Evolutionary conservation across 2,329 filamentous ascomycete species (phyloP).

Genomic region (Fusarium incarnatum): DNA sequence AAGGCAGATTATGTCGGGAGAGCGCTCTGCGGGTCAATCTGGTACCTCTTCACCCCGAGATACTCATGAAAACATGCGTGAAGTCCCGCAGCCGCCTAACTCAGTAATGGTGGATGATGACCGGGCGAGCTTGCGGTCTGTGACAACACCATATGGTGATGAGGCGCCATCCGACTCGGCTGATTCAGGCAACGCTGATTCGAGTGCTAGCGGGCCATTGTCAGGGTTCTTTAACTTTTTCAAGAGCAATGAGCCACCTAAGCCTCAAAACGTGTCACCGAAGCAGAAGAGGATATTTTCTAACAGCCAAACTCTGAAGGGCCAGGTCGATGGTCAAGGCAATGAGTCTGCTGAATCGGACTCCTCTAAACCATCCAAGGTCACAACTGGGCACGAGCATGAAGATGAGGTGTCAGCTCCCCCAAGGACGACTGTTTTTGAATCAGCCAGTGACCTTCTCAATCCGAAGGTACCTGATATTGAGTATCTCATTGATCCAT

Average conservation of each 20-base stretch:
- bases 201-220: conserved; percentile 60
- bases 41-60: conserved; percentile 52
- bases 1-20: conserved; percentile 56
- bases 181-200: conserved; percentile 44
- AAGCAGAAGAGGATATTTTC: conserved; percentile 79
- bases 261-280: conserved; percentile 61
- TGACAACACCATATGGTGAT: conserved; percentile 49
- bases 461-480: conserved; percentile 87
- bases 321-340: conserved; percentile 9
- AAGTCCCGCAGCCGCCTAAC: conserved; percentile 77
- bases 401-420: conserved; percentile 71
- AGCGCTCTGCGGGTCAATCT: conserved; percentile 49
- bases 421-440: conserved; percentile 92
- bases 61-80: conserved; percentile 55
- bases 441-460: conserved; percentile 91
- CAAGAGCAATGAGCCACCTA: conserved; percentile 66
- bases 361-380: conserved; percentile 48
- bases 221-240: conserved; percentile 80
- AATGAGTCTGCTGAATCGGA: conserved; percentile 8
- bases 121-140: conserved; percentile 65
- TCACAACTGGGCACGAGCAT: conserved; percentile 64
- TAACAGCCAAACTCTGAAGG: conserved; percentile 77
- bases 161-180: conserved; percentile 46
- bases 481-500: conserved; percentile 86
- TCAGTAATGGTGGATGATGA: conserved; percentile 77